A percentile compares a stretch with the other conserved stretches of the same genome.
Evolutionary conservation across 345 rosid genomes (phyloP).

Genomic region (Iberis pinnata): DNA sequence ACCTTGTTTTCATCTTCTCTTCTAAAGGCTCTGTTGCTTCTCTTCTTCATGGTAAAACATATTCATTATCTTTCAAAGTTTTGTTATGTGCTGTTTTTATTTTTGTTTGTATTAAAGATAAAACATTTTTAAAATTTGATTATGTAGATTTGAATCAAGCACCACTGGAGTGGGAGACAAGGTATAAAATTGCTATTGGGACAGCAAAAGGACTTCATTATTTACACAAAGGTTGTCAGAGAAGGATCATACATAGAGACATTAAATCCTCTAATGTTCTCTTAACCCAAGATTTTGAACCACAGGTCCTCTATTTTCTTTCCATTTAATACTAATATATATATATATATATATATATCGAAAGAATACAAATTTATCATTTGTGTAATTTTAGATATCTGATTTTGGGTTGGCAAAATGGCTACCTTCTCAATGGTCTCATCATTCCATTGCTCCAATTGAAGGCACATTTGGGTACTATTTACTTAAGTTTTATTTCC

Average conservation of each 20-base stretch:
- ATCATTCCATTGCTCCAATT: constrained; percentile 94
- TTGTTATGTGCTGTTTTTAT: no score
- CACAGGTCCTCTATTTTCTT: constrained; percentile 38
- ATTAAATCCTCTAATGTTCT: constrained; percentile 88
- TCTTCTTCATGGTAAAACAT: constrained; percentile 68
- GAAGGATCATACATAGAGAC: constrained; percentile 93
- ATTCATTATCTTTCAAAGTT: background rate
- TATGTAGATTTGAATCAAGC: constrained; percentile 42
- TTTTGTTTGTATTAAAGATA: background rate
- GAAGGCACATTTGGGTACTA: constrained; percentile 97
- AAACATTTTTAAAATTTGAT: background rate
- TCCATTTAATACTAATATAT: background rate
- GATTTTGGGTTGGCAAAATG: constrained; percentile 97
- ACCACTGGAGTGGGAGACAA: constrained; percentile 61
- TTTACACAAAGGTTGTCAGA: constrained; percentile 83
- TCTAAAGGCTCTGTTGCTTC: constrained; percentile 88
- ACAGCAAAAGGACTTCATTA: constrained; percentile 83
- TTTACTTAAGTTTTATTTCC: constrained; percentile 1
- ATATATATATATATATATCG: no score
- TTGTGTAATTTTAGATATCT: constrained; percentile 48
- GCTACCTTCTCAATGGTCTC: constrained; percentile 98
- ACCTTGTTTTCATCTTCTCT: constrained; percentile 76
- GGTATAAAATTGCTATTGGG: constrained; percentile 72
- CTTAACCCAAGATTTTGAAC: constrained; percentile 69
- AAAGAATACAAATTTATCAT: no score